A percentile compares a stretch with the other conserved stretches of the same genome.
phyloP scores from a whole-genome alignment of 2,329 filamentous ascomycete species.

The Capronia americana region DNA sequence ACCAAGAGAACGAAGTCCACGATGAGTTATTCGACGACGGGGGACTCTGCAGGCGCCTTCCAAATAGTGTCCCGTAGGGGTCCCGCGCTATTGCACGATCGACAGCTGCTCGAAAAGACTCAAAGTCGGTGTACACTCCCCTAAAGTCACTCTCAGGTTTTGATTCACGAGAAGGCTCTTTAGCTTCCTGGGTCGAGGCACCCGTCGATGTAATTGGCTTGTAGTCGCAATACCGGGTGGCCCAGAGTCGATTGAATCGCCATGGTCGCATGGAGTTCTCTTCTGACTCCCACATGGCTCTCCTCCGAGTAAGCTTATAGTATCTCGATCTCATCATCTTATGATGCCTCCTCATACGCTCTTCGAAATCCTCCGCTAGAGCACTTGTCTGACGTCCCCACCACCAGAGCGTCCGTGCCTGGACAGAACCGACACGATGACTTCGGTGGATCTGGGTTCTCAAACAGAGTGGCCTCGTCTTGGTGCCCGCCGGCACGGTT shows the following conservation, averaged over 20 bases:
- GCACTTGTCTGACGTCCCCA: slow-evolving; percentile 33
- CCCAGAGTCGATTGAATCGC: slow-evolving; percentile 16
- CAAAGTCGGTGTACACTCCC: slow-evolving; percentile 43
- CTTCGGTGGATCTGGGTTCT: slow-evolving; percentile 21
- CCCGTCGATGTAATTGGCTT: slow-evolving; percentile 28
- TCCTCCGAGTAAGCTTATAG: slow-evolving; percentile 35
- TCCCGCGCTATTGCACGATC: slow-evolving; percentile 46
- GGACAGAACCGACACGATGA: slow-evolving; percentile 15
- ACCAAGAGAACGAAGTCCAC: slow-evolving; percentile 45
- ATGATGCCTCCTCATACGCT: slow-evolving; percentile 35
- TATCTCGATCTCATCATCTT: slow-evolving; percentile 39
- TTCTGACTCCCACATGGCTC: slow-evolving; percentile 38
- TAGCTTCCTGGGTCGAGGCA: slow-evolving; percentile 21
- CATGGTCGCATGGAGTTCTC: slow-evolving; percentile 27
- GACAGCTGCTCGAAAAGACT: slow-evolving; percentile 46
- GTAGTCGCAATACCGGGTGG: slow-evolving; percentile 24
- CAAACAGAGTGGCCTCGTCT: slow-evolving; percentile 16
- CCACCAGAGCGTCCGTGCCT: slow-evolving; percentile 39
- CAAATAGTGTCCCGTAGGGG: slow-evolving; percentile 51
- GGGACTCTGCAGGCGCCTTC: slow-evolving; percentile 42
- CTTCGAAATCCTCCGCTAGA: slow-evolving; percentile 35
- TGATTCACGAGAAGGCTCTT: slow-evolving; percentile 7
- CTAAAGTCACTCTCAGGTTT: slow-evolving; percentile 5
- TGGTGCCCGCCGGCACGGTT: not conserved
- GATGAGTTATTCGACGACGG: slow-evolving; percentile 33